phyloP scores from a whole-genome alignment of 108 stramenopile genomes.

The Licmophora abbreviata region DNA sequence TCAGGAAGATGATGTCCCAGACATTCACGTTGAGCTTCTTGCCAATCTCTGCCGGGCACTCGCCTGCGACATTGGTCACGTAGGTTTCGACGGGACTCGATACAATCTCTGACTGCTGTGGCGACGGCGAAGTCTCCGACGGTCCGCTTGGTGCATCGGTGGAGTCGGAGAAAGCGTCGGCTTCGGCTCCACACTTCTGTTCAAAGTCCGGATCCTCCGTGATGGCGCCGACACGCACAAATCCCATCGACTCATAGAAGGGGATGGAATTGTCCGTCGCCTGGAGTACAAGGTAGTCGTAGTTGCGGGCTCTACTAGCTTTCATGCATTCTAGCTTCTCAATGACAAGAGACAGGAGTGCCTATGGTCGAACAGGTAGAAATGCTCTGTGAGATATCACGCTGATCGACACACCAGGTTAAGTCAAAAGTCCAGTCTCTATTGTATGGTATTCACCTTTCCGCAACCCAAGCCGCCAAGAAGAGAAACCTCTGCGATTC shows the following conservation, averaged over 20 bases:
- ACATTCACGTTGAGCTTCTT: slow-evolving; percentile 52
- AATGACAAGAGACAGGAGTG: slow-evolving; percentile 62
- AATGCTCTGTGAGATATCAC: neutral
- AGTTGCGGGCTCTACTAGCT: slow-evolving; percentile 47
- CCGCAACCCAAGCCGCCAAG: slow-evolving; percentile 74
- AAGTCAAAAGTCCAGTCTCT: neutral
- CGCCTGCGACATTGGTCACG: slow-evolving; percentile 37
- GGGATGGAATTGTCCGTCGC: slow-evolving; percentile 86
- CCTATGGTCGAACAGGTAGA: slow-evolving; percentile 4
- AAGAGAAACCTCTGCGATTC: slow-evolving; percentile 83
- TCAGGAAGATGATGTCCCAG: slow-evolving; percentile 80
- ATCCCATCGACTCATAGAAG: slow-evolving; percentile 86
- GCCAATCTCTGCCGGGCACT: slow-evolving; percentile 51
- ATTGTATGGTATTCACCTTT: slow-evolving; percentile 20
- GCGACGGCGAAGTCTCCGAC: slow-evolving; percentile 12
- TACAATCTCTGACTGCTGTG: slow-evolving; percentile 22
- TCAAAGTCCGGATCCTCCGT: slow-evolving; percentile 5
- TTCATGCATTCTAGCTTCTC: slow-evolving; percentile 68
- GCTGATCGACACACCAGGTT: neutral
- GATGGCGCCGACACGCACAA: slow-evolving; percentile 77
- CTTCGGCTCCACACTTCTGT: neutral
- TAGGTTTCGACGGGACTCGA: slow-evolving; percentile 46
- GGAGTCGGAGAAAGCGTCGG: neutral
- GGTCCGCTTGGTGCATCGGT: neutral
- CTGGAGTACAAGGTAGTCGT: slow-evolving; percentile 82